These are phyloP conservation scores for Scutellaria barbata DNA, from an alignment of 257 asterid species.

Conservation along the genomic window DNA sequence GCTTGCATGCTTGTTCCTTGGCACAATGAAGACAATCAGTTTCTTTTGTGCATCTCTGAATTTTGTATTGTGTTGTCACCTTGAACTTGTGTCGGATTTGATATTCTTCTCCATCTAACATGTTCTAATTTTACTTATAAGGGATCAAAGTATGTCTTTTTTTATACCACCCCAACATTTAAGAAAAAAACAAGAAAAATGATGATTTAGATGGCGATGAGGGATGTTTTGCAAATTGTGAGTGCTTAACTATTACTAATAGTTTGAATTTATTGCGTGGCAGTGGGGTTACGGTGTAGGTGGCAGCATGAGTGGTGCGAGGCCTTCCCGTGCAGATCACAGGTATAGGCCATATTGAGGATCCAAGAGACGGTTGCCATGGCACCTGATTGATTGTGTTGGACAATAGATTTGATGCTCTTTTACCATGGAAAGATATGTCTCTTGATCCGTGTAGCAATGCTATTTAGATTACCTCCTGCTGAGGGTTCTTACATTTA, in stretches of 20 bases:
- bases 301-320: conserved; percentile 65
- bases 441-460: conserved; percentile 11
- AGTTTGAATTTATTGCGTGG: conserved; percentile 24
- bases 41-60: neutral
- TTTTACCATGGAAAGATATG: conserved; percentile 15
- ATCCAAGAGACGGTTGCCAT: conserved; percentile 3
- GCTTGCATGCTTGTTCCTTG: neutral
- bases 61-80: neutral
- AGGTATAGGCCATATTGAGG: conserved; percentile 86
- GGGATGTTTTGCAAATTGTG: neutral
- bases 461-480: neutral
- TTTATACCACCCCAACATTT: neutral
- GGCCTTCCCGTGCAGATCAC: conserved; percentile 84
- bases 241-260: conserved; percentile 18
- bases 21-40: neutral
- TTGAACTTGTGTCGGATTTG: neutral
- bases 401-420: neutral
- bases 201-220: neutral
- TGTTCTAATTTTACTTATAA: neutral
- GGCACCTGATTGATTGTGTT: conserved; percentile 1
- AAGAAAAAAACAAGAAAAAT: neutral
- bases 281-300: conserved; percentile 98
- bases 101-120: neutral
- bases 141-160: neutral
- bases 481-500: conserved; percentile 4